Percentiles rank a stretch among this genome's conserved stretches.
phyloP scores from a whole-genome alignment of 2,329 filamentous ascomycete species.

The Botrytis sinoallii region DNA sequence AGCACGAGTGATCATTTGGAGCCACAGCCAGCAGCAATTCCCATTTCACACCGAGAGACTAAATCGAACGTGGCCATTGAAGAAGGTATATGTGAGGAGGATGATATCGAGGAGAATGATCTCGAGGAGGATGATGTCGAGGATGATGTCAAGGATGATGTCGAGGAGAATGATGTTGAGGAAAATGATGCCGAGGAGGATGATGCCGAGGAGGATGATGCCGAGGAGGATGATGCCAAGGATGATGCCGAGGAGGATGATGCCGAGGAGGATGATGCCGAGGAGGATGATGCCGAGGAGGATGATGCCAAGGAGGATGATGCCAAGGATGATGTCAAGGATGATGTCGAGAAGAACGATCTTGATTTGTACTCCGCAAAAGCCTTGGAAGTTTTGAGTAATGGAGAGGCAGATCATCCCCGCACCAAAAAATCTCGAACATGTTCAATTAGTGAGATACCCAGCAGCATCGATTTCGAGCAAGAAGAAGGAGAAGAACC shows the following conservation, averaged over 20 bases:
- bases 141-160: no score
- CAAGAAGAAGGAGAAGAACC: no score
- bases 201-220: no score
- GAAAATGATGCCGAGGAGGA: no score
- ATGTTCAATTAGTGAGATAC: not conserved
- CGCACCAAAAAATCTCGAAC: not conserved
- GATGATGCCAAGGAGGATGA: no score
- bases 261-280: no score
- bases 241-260: no score
- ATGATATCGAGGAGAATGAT: no score
- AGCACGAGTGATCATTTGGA: not conserved
- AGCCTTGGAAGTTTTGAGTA: not conserved
- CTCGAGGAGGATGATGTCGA: fast-evolving
- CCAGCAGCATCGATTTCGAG: not conserved
- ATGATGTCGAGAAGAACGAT: not conserved
- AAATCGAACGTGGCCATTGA: not conserved
- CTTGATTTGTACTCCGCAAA: not conserved
- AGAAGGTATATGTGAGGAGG: not conserved
- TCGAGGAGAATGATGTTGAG: not conserved
- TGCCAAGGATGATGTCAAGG: no score
- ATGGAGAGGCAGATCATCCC: not conserved
- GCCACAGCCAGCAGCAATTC: no score
- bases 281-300: no score
- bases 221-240: no score
- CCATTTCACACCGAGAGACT: not conserved